These are phyloP conservation scores for Daldinia grandis DNA, from an alignment of 495 filamentous ascomycete genomes.

Conservation along the genomic window DNA sequence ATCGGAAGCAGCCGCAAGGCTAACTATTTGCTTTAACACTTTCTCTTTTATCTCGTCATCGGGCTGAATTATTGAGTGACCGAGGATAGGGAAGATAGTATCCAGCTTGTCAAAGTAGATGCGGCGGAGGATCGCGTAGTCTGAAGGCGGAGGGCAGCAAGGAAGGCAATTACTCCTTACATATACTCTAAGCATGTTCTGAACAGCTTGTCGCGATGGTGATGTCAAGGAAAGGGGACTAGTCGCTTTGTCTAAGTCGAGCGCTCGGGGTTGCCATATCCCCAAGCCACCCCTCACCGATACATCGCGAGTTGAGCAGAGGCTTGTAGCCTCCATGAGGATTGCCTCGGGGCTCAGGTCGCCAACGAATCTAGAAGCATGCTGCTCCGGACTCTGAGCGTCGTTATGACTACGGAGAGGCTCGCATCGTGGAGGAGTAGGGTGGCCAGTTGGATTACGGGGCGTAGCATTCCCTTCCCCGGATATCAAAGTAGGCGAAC, in stretches of 20 bases:
- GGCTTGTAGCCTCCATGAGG: constrained; percentile 55
- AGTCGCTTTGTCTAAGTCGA: constrained; percentile 14
- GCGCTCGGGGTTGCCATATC: constrained; percentile 46
- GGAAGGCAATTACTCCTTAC: constrained; percentile 49
- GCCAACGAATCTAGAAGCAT: constrained; percentile 56
- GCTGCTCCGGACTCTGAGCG: constrained; percentile 22
- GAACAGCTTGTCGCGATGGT: constrained; percentile 41
- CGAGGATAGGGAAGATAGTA: constrained; percentile 60
- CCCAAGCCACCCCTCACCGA: constrained; percentile 50
- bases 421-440: constrained; percentile 12
- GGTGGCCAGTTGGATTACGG: constrained; percentile 1
- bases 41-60: constrained; percentile 44
- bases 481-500: not conserved
- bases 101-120: constrained; percentile 58
- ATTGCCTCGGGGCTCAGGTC: constrained; percentile 64
- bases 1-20: constrained; percentile 59
- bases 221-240: constrained; percentile 31
- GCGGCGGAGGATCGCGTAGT: constrained; percentile 48
- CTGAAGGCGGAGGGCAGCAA: constrained; percentile 45
- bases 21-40: constrained; percentile 56
- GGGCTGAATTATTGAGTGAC: constrained; percentile 21
- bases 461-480: not conserved
- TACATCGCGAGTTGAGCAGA: constrained; percentile 47
- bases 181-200: constrained; percentile 47
- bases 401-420: constrained; percentile 14